phyloP scores from a whole-genome alignment of 805 yeast species.

The Wickerhamiella occidentalis region DNA sequence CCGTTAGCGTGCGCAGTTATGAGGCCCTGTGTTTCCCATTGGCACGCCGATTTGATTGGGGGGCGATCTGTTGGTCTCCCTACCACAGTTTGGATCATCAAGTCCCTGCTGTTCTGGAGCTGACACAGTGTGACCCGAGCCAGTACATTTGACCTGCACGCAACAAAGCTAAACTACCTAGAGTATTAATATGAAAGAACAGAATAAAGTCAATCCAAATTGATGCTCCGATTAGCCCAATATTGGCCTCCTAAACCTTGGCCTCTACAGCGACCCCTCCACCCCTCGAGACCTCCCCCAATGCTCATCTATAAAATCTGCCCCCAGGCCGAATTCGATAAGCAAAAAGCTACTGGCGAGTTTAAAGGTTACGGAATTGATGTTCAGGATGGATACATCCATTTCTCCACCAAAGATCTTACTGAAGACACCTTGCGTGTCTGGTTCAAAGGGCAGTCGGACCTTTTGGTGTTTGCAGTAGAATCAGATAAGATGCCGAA shows the following conservation, averaged over 20 bases:
- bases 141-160: too few relatives aligned
- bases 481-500: slow-evolving; percentile 4
- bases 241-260: not conserved
- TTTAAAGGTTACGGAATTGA: slow-evolving; percentile 7
- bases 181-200: too few relatives aligned
- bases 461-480: slow-evolving; percentile 4
- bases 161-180: too few relatives aligned
- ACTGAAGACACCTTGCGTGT: slow-evolving; percentile 5
- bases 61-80: not conserved
- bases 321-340: slow-evolving; percentile 6
- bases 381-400: slow-evolving; percentile 5
- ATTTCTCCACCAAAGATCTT: slow-evolving; percentile 3
- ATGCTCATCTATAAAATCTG: slow-evolving; percentile 10
- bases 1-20: slow-evolving; percentile 10
- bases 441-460: slow-evolving; percentile 5
- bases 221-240: too few relatives aligned
- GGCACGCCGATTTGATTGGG: not conserved
- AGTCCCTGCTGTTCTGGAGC: too few relatives aligned
- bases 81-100: not conserved
- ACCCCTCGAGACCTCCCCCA: not conserved
- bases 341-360: slow-evolving; percentile 1
- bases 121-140: not conserved
- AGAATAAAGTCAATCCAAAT: too few relatives aligned
- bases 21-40: slow-evolving; percentile 3
- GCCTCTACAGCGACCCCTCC: too few relatives aligned